Evolutionary conservation across 225 moss, liverwort and hornwort species (phyloP).

Genomic region (Marchantia paleacea): DNA sequence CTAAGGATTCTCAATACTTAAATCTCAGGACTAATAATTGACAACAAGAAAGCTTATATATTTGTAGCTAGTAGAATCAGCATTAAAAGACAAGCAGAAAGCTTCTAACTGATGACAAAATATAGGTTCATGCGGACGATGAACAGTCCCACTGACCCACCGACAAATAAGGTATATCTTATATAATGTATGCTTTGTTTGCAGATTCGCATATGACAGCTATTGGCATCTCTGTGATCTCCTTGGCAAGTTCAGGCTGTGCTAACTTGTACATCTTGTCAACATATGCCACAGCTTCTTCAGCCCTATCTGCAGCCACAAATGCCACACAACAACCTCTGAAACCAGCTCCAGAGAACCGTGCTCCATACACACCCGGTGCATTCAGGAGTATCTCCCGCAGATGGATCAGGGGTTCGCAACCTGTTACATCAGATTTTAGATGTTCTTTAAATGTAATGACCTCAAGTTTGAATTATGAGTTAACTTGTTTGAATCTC

Average conservation of each 20-base stretch:
- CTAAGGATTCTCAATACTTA: too few species aligned
- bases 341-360: constrained; percentile 98
- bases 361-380: constrained; percentile 84
- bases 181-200: constrained; percentile 40
- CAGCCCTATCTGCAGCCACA: constrained; percentile 64
- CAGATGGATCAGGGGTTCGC: constrained; percentile 79
- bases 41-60: too few species aligned
- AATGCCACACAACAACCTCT: constrained; percentile 97
- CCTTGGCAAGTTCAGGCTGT: constrained; percentile 73
- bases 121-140: too few species aligned
- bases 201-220: constrained; percentile 72
- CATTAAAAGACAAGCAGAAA: too few species aligned
- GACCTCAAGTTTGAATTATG: background rate
- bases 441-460: background rate
- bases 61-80: too few species aligned
- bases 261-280: constrained; percentile 44
- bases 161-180: too few species aligned
- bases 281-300: constrained; percentile 67
- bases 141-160: too few species aligned
- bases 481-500: background rate
- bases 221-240: constrained; percentile 52
- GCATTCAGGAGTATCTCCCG: constrained; percentile 76
- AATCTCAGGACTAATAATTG: too few species aligned
- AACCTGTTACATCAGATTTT: constrained; percentile 47
- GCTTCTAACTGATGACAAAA: too few species aligned